Base-by-base conservation (phyloP, 176 grass and related monocot genomes). In the Oryza glumipatula region DNA sequence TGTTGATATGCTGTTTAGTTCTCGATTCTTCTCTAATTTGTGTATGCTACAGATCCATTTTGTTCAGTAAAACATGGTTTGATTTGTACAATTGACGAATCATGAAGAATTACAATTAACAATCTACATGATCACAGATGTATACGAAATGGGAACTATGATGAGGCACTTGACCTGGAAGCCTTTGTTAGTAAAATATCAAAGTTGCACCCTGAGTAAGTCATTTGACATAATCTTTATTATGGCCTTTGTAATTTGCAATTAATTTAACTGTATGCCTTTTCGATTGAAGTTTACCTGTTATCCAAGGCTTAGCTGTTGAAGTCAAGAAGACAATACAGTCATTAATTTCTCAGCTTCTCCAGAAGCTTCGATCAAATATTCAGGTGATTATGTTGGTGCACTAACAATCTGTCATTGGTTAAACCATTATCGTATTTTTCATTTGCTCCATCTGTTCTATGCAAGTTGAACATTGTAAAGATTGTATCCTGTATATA, bases 81-180 rank as follows among this genome's bases (percentile, higher is more conserved):
- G 26, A 71, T 26, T 35, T 63, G 21, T 83, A 70, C n/a, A 54
- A 19, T 65, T 70, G 10, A 71, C 85, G 39, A 80, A 75, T 75
- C 14, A 2, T 68, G 19, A 30, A n/a, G 43, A 32, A 30, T 73
- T 47, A 35, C 65, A 87, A 11, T 72, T 17, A 47, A 60, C 22
- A 41, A 60, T 17, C 38, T 90, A 68, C 43, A 41, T 82, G 1
- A 82, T 67, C 73, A 67, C 89, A 99, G 97, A 84, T 94, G 90
- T 76, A 99, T 99, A 94, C 80, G 96, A 15, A 98, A 98, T 87
- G 93, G 93, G n/a, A 99, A 96, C 76, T 99, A 99, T 91, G 97
- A 96, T 23, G 97, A 99, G 79, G 97, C 94, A 66, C 97, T 99
- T 89, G 94, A 99, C 73, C 85, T 99, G 74, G 97, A 99, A 94